Evolutionary conservation across 139 green algal species (phyloP).

Genomic region (Pedinophyceae sp.): DNA sequence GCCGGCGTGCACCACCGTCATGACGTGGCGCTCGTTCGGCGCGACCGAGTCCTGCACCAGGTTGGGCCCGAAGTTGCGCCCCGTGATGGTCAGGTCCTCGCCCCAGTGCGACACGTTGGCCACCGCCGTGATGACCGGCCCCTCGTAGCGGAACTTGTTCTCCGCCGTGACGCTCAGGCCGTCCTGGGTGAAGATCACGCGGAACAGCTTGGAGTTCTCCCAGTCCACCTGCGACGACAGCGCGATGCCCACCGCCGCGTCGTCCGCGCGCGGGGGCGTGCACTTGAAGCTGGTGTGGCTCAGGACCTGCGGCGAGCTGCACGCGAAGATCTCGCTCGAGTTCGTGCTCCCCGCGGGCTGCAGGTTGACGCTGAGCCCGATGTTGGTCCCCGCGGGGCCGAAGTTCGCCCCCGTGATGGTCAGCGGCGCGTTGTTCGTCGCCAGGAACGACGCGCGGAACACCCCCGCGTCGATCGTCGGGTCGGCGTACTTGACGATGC

Average conservation of each 20-base stretch:
- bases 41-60: neutral
- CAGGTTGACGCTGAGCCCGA: neutral
- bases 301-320: neutral
- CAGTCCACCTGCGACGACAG: neutral
- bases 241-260: neutral
- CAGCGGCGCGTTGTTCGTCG: neutral
- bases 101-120: neutral
- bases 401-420: constrained; percentile 1
- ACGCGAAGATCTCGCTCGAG: neutral
- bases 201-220: neutral
- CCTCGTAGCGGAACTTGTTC: constrained; percentile 4
- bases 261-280: neutral
- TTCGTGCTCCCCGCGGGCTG: neutral
- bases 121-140: constrained; percentile 5
- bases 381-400: neutral
- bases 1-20: neutral
- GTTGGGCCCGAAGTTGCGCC: constrained; percentile 5
- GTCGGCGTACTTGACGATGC: neutral
- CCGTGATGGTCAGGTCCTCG: constrained; percentile 3
- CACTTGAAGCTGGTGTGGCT: constrained; percentile 5
- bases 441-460: constrained; percentile 2
- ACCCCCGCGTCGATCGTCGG: constrained; percentile 2
- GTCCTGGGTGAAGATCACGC: neutral
- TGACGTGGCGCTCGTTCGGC: neutral
- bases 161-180: neutral